Evolutionary conservation across 2,329 filamentous ascomycete genomes (phyloP).

Genomic region (Ramularia collo-cygni): DNA sequence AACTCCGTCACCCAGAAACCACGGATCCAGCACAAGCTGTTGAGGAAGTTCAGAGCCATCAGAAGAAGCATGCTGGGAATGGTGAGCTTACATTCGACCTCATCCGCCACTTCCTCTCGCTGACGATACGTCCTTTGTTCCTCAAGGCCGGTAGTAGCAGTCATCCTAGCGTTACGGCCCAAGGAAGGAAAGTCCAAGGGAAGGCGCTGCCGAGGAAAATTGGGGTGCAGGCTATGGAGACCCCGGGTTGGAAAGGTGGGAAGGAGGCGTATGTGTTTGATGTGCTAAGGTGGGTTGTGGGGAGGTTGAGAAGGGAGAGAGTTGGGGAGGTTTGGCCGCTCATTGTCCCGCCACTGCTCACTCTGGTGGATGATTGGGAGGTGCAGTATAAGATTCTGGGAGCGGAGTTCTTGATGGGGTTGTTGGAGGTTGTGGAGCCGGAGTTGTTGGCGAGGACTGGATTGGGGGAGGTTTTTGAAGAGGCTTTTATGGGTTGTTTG

Average conservation of each 20-base stretch:
- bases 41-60: conserved; percentile 34
- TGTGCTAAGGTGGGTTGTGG: conserved; percentile 56
- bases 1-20: conserved; percentile 67
- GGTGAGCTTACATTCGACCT: conserved; percentile 46
- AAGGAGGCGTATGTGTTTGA: conserved; percentile 45
- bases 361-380: conserved; percentile 59
- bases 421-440: conserved; percentile 51
- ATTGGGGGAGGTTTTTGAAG: conserved; percentile 60
- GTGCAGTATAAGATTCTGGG: conserved; percentile 49
- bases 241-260: conserved; percentile 56
- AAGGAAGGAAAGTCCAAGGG: conserved; percentile 50
- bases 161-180: conserved; percentile 43
- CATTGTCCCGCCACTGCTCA: conserved; percentile 62
- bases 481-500: conserved; percentile 65
- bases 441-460: conserved; percentile 55
- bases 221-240: conserved; percentile 31
- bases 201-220: conserved; percentile 34
- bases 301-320: conserved; percentile 42
- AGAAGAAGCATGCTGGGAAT: conserved; percentile 29
- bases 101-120: conserved; percentile 51
- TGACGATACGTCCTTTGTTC: conserved; percentile 63
- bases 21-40: conserved; percentile 49
- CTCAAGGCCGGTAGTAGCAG: conserved; percentile 48
- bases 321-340: conserved; percentile 58
- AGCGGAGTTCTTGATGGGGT: conserved; percentile 46